Evolutionary conservation across 148 eudicot species (phyloP).

Genomic region (Nyssa sinensis): DNA sequence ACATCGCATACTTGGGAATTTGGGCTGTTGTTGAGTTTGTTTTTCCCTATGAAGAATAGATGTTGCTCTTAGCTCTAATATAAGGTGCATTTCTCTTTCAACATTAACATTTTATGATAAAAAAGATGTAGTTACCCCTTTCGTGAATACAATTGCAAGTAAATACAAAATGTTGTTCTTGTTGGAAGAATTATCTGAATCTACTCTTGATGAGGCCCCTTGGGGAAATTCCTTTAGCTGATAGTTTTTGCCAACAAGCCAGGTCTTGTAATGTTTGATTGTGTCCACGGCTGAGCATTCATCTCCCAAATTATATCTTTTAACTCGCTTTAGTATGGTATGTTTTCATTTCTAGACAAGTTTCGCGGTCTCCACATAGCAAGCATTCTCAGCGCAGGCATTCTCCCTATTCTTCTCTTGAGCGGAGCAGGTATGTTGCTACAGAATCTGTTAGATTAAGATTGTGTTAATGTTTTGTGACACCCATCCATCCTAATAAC

Average conservation of each 20-base stretch:
- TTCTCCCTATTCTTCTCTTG: conserved; percentile 97
- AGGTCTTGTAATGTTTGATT: conserved; percentile 21
- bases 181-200: too few relatives aligned
- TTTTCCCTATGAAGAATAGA: too few relatives aligned
- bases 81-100: too few relatives aligned
- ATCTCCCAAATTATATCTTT: conserved; percentile 26
- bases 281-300: conserved; percentile 36
- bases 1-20: too few relatives aligned
- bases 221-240: too few relatives aligned
- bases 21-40: too few relatives aligned
- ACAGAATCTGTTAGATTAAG: conserved; percentile 11
- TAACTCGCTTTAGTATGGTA: conserved; percentile 73
- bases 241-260: not conserved
- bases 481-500: conserved; percentile 15
- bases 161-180: too few relatives aligned
- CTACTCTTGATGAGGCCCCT: too few relatives aligned
- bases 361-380: conserved; percentile 97
- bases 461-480: conserved; percentile 12
- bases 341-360: conserved; percentile 91
- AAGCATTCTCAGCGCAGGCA: conserved; percentile 96
- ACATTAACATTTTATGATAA: too few relatives aligned
- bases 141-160: too few relatives aligned
- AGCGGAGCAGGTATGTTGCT: conserved; percentile 64
- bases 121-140: too few relatives aligned
- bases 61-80: too few relatives aligned